Evolutionary conservation across 768 basidiomycete genomes (phyloP).

Genomic region (Calocybe gangraenosa): DNA sequence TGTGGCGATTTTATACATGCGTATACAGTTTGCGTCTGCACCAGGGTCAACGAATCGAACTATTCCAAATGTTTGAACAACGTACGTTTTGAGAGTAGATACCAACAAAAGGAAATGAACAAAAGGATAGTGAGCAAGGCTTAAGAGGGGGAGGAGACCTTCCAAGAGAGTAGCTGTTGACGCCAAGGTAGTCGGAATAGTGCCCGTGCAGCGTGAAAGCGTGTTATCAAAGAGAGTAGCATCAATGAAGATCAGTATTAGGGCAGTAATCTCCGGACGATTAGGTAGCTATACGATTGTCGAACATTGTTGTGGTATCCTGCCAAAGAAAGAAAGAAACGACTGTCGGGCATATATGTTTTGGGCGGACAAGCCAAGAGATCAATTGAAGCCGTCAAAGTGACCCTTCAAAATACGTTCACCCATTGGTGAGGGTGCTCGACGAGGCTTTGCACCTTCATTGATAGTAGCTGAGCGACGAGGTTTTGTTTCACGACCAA

Average conservation of each 20-base stretch:
- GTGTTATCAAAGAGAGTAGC: background rate
- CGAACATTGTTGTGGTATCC: conserved; percentile 35
- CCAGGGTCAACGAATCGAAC: too few species aligned
- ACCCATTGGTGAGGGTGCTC: conserved; percentile 86
- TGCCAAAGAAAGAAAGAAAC: conserved; percentile 22
- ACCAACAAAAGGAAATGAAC: too few species aligned
- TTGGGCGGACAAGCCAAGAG: conserved; percentile 6
- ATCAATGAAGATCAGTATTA: background rate
- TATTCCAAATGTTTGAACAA: too few species aligned
- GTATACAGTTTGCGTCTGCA: background rate
- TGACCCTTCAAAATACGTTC: conserved; percentile 89
- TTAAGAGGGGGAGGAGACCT: too few species aligned
- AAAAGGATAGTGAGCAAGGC: too few species aligned
- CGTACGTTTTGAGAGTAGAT: background rate
- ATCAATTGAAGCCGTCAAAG: conserved; percentile 84
- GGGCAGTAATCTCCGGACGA: conserved; percentile 1
- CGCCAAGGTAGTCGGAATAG: too few species aligned
- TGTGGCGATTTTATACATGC: too few species aligned
- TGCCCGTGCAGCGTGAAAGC: too few species aligned
- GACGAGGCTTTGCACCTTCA: conserved; percentile 43
- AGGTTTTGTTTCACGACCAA: conserved; percentile 30
- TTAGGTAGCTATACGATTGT: conserved; percentile 18
- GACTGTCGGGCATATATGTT: conserved; percentile 4
- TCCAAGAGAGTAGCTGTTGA: too few species aligned
- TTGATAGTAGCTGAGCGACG: conserved; percentile 63